phyloP scores from a whole-genome alignment of 2,329 filamentous ascomycete genomes.

The Alternaria ventricosa region DNA sequence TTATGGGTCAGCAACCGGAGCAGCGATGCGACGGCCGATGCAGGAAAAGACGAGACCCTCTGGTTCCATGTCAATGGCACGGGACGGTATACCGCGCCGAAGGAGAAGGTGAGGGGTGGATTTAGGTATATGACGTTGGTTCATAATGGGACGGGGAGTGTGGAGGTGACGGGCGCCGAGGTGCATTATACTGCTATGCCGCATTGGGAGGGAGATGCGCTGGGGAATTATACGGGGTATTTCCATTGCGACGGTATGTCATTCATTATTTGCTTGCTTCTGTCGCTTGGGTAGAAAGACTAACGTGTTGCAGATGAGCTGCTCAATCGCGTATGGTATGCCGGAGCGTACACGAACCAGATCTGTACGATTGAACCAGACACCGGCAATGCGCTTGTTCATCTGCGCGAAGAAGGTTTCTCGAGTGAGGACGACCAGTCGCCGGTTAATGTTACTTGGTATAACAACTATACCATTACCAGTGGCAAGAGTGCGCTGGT shows the following conservation, averaged over 20 bases:
- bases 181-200: conserved; percentile 57
- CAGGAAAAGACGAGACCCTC: conserved; percentile 56
- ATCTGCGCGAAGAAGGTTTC: conserved; percentile 36
- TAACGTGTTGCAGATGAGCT: conserved; percentile 46
- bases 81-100: conserved; percentile 52
- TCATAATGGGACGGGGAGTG: conserved; percentile 51
- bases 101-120: conserved; percentile 52
- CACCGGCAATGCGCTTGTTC: conserved; percentile 46
- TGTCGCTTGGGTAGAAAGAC: background rate
- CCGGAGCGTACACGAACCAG: conserved; percentile 50
- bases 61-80: conserved; percentile 54
- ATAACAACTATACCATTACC: conserved; percentile 51
- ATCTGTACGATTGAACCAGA: conserved; percentile 49
- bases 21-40: conserved; percentile 56
- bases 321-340: conserved; percentile 55
- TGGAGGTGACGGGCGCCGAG: conserved; percentile 46
- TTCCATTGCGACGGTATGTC: conserved; percentile 51
- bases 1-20: conserved; percentile 58
- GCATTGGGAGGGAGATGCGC: conserved; percentile 47
- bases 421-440: conserved; percentile 31
- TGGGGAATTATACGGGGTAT: conserved; percentile 50
- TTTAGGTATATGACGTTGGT: conserved; percentile 57
- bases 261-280: background rate
- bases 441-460: conserved; percentile 48
- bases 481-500: conserved; percentile 48